Percentiles rank a stretch among this genome's conserved stretches.
Conservation (phyloP, 495 filamentous ascomycete species). For the Aspergillus asperescens region DNA sequence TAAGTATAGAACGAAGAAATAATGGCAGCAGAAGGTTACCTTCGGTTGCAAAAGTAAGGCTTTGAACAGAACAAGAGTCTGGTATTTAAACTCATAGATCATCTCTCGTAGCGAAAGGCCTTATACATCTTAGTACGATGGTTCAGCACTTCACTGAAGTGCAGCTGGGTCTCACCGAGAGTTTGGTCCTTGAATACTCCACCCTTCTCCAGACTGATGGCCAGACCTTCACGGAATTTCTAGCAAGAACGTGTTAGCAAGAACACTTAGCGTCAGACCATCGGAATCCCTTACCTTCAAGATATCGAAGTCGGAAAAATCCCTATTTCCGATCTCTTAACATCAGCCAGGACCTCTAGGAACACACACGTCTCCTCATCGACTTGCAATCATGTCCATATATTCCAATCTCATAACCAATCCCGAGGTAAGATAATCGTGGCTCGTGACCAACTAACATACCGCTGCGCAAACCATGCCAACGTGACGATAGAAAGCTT, state of each 20-base stretch:
- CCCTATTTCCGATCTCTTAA: slow-evolving; percentile 35
- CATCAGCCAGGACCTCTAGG: slow-evolving; percentile 16
- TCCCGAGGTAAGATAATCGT: background rate
- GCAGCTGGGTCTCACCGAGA: slow-evolving; percentile 52
- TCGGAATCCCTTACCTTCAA: slow-evolving; percentile 50
- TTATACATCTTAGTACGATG: slow-evolving; percentile 15
- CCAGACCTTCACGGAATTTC: slow-evolving; percentile 87
- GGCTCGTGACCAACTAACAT: slow-evolving; percentile 37
- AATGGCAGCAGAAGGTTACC: slow-evolving; percentile 40
- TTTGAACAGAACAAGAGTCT: slow-evolving; percentile 92
- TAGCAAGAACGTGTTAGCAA: slow-evolving; percentile 31
- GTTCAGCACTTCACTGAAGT: background rate
- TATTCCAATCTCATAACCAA: background rate
- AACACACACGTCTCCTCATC: background rate
- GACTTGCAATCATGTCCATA: background rate
- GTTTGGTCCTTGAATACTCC: slow-evolving; percentile 79
- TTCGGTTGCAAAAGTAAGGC: slow-evolving; percentile 90
- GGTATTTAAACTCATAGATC: slow-evolving; percentile 87
- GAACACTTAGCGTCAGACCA: background rate
- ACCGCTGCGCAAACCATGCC: slow-evolving; percentile 96
- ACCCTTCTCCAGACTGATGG: slow-evolving; percentile 57
- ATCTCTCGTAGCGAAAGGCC: slow-evolving; percentile 83
- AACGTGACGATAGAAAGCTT: slow-evolving; percentile 81
- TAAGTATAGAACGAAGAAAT: background rate
- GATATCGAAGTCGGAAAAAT: slow-evolving; percentile 70